Evolutionary conservation across 495 filamentous ascomycete species (phyloP).

Genomic region (Chaetomidium leptoderma): DNA sequence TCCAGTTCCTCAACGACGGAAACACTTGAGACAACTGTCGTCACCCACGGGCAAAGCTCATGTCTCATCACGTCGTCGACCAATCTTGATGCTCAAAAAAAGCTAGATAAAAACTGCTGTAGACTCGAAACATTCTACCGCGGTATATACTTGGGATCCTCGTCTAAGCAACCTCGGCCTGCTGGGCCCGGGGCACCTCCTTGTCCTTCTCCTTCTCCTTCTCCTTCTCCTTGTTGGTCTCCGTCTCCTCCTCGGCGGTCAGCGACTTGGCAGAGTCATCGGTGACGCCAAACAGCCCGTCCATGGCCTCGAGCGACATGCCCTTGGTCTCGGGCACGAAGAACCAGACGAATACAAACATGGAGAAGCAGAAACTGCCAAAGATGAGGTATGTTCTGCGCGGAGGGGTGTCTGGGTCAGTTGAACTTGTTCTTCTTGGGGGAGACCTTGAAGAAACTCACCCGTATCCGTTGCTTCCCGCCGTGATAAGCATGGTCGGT

Average conservation of each 20-base stretch:
- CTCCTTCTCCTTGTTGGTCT: too few species aligned
- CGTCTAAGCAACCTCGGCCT: conserved; percentile 7
- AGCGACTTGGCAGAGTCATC: conserved; percentile 23
- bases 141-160: not conserved
- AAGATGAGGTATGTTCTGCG: conserved; percentile 51
- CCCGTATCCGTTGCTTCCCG: conserved; percentile 59
- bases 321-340: conserved; percentile 71
- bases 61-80: too few species aligned
- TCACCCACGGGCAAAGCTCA: too few species aligned
- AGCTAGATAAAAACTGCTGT: not conserved
- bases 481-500: conserved; percentile 60
- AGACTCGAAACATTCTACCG: not conserved
- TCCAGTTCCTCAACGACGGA: too few species aligned
- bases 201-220: conserved; percentile 13
- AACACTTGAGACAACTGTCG: too few species aligned
- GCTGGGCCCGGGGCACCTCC: not conserved
- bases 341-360: conserved; percentile 67
- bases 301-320: conserved; percentile 40
- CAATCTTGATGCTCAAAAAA: too few species aligned
- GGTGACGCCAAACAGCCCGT: conserved; percentile 34
- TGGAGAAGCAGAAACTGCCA: conserved; percentile 60
- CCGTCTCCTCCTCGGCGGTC: conserved; percentile 1
- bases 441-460: conserved; percentile 11
- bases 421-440: not conserved
- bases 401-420: conserved; percentile 13